A percentile compares a stretch with the other conserved stretches of the same genome.
Evolutionary conservation across 352 stramenopile genomes (phyloP).

Genomic region (Globisporangium rhizosaccharum): DNA sequence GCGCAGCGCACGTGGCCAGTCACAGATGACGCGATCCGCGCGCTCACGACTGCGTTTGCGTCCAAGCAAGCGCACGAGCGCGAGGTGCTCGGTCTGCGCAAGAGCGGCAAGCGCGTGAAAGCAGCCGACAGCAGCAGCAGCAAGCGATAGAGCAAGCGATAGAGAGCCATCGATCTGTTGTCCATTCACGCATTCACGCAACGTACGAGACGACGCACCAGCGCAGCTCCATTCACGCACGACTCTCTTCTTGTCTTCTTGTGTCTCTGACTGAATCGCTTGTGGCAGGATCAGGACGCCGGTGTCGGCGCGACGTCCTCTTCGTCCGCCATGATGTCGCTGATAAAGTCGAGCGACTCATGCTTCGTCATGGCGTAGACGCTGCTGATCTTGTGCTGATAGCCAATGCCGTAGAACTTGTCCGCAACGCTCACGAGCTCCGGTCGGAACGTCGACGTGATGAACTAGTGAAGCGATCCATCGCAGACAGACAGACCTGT

Average conservation of each 20-base stretch:
- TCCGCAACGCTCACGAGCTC: constrained; percentile 97
- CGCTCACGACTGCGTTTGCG: constrained; percentile 55
- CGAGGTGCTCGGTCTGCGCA: constrained; percentile 56
- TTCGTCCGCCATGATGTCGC: constrained; percentile 87
- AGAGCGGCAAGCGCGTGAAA: constrained; percentile 68
- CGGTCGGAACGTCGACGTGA: constrained; percentile 99
- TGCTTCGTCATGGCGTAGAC: constrained; percentile 94
- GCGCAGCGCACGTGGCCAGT: constrained; percentile 67
- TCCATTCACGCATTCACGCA: too few relatives aligned
- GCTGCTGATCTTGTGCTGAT: constrained; percentile 98
- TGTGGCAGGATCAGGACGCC: too few relatives aligned
- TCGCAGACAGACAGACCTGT: neutral
- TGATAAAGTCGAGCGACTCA: constrained; percentile 97
- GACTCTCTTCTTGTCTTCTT: neutral
- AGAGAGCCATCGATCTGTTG: too few relatives aligned
- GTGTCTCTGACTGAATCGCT: neutral
- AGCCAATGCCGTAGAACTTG: constrained; percentile 97
- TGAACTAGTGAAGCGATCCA: constrained; percentile 61
- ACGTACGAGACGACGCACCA: neutral
- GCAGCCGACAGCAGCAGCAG: constrained; percentile 4
- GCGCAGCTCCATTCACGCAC: neutral
- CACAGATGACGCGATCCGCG: constrained; percentile 42
- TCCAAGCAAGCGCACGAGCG: constrained; percentile 78
- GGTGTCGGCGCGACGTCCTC: constrained; percentile 41
- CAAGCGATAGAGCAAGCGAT: too few relatives aligned